Base-by-base conservation (phyloP, 495 filamentous ascomycete genomes). In the Platismatia glauca region DNA sequence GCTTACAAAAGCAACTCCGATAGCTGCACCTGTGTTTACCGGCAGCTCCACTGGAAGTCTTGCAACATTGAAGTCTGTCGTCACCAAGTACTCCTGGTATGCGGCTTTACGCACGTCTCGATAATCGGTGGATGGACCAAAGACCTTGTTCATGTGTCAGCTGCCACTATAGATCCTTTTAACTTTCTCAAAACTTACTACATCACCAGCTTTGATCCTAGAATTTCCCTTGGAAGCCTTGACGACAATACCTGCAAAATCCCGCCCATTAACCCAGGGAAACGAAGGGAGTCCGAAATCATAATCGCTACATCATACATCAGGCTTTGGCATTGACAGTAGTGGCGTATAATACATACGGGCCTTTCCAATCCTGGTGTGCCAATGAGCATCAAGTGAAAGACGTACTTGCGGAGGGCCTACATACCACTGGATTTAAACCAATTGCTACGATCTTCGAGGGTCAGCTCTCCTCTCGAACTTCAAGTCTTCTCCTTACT, bases 121-220 rank as follows among this genome's bases (percentile, higher is more conserved):
- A 68, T 88, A 88, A 71, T 89, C 86, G 33, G 85, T 89, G 9
- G 85, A 87, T 16, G 84, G 80, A 1, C 80, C 82, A 24, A 86
- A 76, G 11, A 89, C 73, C 72, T 76, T 58, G 15, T 41, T 24
- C 24, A 57, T 52, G 31, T 13, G 22, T 63, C 20, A 43, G 33
- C 34, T 13, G 31, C 46, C 22, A 22, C 41, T n/a, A 3, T 13
- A 16, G 12, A 29, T 1, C 29, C 7, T 6, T 2, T 58, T 61
- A 12, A 7, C 9, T n/a, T 18, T 11, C 3, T 20, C 13, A 46
- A 12, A 27, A 57, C 71, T 43, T 65, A 77, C 84, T 50, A 78
- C 71, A 59, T 87, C 84, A 33, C 83, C 81, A 34, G 74, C 69
- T 46, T 75, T 73, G 33, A 86, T 70, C 38, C 82, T 76, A 0